A percentile compares a stretch with the other conserved stretches of the same genome.
Conservation (phyloP, 1,284 basidiomycete genomes). For the Amanita bisporigera region DNA sequence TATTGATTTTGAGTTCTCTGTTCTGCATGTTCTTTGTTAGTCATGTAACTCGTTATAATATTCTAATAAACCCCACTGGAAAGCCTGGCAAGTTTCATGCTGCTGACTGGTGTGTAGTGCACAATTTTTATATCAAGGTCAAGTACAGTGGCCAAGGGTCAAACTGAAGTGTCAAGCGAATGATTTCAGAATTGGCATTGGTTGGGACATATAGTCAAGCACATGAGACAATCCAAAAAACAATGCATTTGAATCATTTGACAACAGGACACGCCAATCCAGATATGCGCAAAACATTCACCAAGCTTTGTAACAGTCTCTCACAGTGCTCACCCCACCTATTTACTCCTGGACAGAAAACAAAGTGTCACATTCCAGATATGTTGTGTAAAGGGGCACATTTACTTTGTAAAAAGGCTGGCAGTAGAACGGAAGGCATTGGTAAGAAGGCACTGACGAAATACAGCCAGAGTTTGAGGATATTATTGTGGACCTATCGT, state of each 20-base stretch:
- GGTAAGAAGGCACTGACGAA: neutral
- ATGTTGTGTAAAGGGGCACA: neutral
- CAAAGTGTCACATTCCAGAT: constrained; percentile 7
- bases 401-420: constrained; percentile 5
- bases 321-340: constrained; percentile 4
- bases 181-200: constrained; percentile 27
- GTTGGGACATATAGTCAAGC: constrained; percentile 21
- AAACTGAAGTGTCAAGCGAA: constrained; percentile 19
- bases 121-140: constrained; percentile 22
- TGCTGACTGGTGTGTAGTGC: constrained; percentile 16
- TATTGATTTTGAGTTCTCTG: neutral
- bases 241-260: constrained; percentile 18
- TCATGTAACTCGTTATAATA: constrained; percentile 13
- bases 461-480: neutral
- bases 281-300: constrained; percentile 23
- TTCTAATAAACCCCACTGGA: constrained; percentile 18
- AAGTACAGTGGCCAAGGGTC: constrained; percentile 23
- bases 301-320: constrained; percentile 1
- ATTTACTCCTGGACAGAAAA: constrained; percentile 8
- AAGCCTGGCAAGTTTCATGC: constrained; percentile 12
- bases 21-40: constrained; percentile 3
- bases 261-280: constrained; percentile 21
- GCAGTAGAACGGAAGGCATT: neutral
- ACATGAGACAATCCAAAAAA: constrained; percentile 9
- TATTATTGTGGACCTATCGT: constrained; percentile 2